These are phyloP conservation scores for Aegilops sharonensis DNA, from an alignment of 176 grass and related monocot genomes.

Conservation along the genomic window DNA sequence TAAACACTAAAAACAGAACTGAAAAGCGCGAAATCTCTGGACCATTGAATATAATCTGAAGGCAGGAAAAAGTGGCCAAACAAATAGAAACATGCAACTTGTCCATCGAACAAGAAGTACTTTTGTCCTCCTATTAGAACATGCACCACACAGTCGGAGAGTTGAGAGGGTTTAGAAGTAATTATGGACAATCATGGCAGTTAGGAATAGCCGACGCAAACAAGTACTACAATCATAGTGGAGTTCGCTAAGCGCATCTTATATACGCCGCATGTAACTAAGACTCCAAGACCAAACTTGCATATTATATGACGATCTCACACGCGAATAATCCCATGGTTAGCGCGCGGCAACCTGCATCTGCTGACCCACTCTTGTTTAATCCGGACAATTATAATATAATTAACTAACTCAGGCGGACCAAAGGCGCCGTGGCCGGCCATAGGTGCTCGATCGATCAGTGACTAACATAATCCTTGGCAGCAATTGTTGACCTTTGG, in stretches of 20 bases:
- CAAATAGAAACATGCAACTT: not conserved
- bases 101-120: not conserved
- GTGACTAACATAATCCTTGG: conserved; percentile 23
- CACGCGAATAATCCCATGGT: conserved; percentile 16
- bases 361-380: not conserved
- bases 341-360: not conserved
- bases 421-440: not conserved
- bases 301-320: not conserved
- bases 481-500: conserved; percentile 54
- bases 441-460: not conserved
- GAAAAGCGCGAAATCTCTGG: not conserved
- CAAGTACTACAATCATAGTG: conserved; percentile 10
- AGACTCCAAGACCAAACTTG: not conserved
- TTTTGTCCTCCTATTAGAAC: not conserved
- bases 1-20: no score
- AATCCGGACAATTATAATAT: not conserved
- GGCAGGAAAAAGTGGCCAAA: not conserved
- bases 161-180: not conserved
- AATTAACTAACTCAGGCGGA: not conserved
- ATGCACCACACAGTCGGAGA: not conserved
- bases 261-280: not conserved
- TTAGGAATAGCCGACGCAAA: not conserved
- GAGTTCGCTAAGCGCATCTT: not conserved
- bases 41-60: not conserved
- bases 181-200: conserved; percentile 4